Conservation (phyloP, 768 basidiomycete species). For the Leucocoprinus sp. region DNA sequence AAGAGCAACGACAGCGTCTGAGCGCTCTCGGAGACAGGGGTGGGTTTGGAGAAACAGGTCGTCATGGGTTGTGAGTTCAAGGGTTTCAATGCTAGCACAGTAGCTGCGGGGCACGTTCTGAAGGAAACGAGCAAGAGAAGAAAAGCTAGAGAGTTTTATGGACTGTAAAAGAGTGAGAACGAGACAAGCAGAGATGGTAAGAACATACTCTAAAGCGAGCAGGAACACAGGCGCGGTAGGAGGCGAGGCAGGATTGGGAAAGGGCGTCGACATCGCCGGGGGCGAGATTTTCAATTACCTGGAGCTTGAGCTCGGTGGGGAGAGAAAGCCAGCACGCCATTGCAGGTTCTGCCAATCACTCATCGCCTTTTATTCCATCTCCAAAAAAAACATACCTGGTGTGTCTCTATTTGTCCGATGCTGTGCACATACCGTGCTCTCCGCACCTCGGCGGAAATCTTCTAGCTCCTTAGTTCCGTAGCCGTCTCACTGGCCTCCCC, state of each 20-base stretch:
- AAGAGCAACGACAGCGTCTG: slow-evolving; percentile 42
- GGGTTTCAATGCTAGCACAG: slow-evolving; percentile 41
- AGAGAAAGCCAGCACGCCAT: slow-evolving; percentile 43
- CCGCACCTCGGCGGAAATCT: slow-evolving; percentile 4
- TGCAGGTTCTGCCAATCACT: slow-evolving; percentile 15
- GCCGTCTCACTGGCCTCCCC: neutral
- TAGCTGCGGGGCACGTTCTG: slow-evolving; percentile 49
- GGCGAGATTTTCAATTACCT: slow-evolving; percentile 43
- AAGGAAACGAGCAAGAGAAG: slow-evolving; percentile 44
- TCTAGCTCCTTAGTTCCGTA: neutral
- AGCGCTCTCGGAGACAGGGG: slow-evolving; percentile 23
- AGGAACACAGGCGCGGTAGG: slow-evolving; percentile 50
- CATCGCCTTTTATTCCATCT: slow-evolving; percentile 24
- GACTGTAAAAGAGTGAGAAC: slow-evolving; percentile 25
- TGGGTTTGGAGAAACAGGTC: slow-evolving; percentile 14
- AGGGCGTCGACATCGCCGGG: slow-evolving; percentile 36
- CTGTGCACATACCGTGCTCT: slow-evolving; percentile 13
- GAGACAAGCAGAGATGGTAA: neutral
- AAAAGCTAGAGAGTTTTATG: slow-evolving; percentile 39
- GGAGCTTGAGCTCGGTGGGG: slow-evolving; percentile 59
- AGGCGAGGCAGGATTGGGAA: slow-evolving; percentile 38
- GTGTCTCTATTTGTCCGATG: slow-evolving; percentile 13
- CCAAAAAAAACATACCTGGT: slow-evolving; percentile 15
- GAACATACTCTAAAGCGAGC: slow-evolving; percentile 47
- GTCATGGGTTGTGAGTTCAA: slow-evolving; percentile 36